phyloP scores from a whole-genome alignment of 306 rosid species.

The Lathyrus sativus region DNA sequence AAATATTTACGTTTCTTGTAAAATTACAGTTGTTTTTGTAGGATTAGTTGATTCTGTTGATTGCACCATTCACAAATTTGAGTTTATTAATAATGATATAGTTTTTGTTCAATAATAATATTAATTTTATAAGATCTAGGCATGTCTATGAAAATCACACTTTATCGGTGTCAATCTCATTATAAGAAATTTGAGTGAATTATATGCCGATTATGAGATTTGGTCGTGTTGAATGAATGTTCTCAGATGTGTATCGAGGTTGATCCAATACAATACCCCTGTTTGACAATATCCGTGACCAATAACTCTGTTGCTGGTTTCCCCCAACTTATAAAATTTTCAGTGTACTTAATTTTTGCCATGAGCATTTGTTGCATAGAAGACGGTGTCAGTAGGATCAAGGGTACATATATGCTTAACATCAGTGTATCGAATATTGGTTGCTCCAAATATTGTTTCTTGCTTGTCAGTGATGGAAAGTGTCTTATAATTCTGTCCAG shows the following conservation, averaged over 20 bases:
- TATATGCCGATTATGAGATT: conserved; percentile 2
- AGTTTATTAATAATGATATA: conserved; percentile 17
- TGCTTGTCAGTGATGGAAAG: neutral
- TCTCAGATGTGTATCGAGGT: conserved; percentile 15
- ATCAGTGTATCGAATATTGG: neutral
- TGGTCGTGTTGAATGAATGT: neutral
- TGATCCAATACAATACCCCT: conserved; percentile 2
- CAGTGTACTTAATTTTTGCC: conserved; percentile 7
- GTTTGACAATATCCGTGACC: conserved; percentile 1
- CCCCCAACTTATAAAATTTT: conserved; percentile 10
- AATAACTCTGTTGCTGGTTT: conserved; percentile 15
- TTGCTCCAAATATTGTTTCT: neutral
- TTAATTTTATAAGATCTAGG: neutral
- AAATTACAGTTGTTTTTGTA: conserved; percentile 16
- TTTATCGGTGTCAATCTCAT: neutral
- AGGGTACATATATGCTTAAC: neutral
- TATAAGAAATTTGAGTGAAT: neutral
- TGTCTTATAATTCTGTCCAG: neutral
- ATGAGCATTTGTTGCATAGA: conserved; percentile 13
- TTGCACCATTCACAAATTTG: conserved; percentile 28
- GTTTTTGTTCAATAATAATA: neutral
- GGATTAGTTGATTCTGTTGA: conserved; percentile 28
- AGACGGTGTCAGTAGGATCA: neutral
- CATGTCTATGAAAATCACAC: neutral
- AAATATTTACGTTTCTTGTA: neutral